Percentiles rank a stretch among this genome's conserved stretches.
Conservation (phyloP, 1,284 basidiomycete genomes). For the Puccinia hordei region DNA sequence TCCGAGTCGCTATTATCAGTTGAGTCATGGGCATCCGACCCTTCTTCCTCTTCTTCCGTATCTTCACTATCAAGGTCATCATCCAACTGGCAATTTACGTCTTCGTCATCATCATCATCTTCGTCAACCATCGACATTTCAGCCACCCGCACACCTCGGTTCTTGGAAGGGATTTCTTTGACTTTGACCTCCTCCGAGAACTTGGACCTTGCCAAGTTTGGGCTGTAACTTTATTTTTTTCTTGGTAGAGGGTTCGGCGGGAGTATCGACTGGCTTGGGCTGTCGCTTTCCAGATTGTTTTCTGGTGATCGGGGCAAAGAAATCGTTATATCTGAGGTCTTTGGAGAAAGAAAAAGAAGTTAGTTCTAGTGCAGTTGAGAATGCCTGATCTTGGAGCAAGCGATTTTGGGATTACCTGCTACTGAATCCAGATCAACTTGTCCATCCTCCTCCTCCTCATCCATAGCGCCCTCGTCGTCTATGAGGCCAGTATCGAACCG, state of each 20-base stretch:
- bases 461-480: slow-evolving; percentile 50
- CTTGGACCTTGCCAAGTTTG: slow-evolving; percentile 28
- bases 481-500: slow-evolving; percentile 10
- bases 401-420: slow-evolving; percentile 3
- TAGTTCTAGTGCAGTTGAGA: background rate
- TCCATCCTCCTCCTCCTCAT: slow-evolving; percentile 52
- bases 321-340: slow-evolving; percentile 56
- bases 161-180: slow-evolving; percentile 50
- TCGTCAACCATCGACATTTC: slow-evolving; percentile 6
- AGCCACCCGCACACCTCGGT: slow-evolving; percentile 39
- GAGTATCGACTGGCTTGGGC: background rate
- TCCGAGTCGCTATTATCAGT: slow-evolving; percentile 52
- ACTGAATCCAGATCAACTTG: slow-evolving; percentile 45
- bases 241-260: slow-evolving; percentile 52
- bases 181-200: slow-evolving; percentile 52
- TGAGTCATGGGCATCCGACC: slow-evolving; percentile 42
- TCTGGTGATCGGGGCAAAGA: slow-evolving; percentile 54
- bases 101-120: slow-evolving; percentile 62
- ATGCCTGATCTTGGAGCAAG: background rate
- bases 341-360: background rate
- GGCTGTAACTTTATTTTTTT: slow-evolving; percentile 54
- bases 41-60: slow-evolving; percentile 52
- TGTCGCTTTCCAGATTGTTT: background rate
- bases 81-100: slow-evolving; percentile 59
- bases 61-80: slow-evolving; percentile 48